Base-by-base conservation (phyloP, 2,329 filamentous ascomycete species). In the Zasmidium angulare region DNA sequence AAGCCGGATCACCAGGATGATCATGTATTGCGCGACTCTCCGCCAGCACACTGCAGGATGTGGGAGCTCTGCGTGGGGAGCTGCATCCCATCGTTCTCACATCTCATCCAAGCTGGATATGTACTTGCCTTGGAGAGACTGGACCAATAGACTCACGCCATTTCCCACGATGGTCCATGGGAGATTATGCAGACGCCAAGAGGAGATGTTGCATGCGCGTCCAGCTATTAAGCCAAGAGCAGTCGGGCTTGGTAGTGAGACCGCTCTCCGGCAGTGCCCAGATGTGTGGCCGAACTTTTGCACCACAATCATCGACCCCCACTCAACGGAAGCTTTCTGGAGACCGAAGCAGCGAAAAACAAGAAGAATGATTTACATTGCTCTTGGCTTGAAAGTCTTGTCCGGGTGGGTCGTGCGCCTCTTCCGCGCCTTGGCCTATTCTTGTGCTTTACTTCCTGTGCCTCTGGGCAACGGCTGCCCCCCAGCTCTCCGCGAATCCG, bases 361-460 rank as follows among this genome's bases (percentile, higher is more conserved):
- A 10, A 26, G 23, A 19, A 50, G 6, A 29, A 6, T 17, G 17
- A 56, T 55, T 46, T 54, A 56, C 55, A 61, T 59, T 58, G 29
- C 31, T 56, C 61, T 63, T 63, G 61, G 61, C 58, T n/a, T 48
- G n/a, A 53, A 36, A 43, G 7, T 43, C 29, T 53, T 40, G 19
- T 43, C 3, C 6, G 14, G 36, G 4, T 43, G 9, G 36, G 14
- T 3, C 4, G n/a, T 17, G 36, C 36, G 11, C 36, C 26, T 29
- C n/a, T 10, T 43, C 36, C 3, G 9, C 36, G 36, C 22, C 53
- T 55, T 23, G 53, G 53, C 53, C 31, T 48, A 23, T 29, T 40
- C 43, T 55, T 55, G 29, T 20, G 31, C 19, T 19, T 24, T 40
- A 29, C 24, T 40, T 19, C 20, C 12, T 26, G 19, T 1, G 51